A percentile compares a stretch with the other conserved stretches of the same genome.
Evolutionary conservation across 2,329 filamentous ascomycete species (phyloP).

Genomic region (Talaromyces sp.): DNA sequence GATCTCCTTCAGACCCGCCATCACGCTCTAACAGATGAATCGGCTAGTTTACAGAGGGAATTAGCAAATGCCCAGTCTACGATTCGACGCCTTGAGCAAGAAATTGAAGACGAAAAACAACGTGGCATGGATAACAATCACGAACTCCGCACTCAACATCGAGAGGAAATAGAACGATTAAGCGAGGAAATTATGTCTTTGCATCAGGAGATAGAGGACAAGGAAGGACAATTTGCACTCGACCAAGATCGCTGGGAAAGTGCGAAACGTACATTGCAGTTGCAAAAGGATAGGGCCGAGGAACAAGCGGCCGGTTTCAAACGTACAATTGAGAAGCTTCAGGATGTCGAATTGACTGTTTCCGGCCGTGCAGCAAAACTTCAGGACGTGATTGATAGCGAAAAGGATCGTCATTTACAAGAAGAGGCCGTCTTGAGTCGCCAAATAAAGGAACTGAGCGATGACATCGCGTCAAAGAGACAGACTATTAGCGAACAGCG

Average conservation of each 20-base stretch:
- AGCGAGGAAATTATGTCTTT: conserved; percentile 58
- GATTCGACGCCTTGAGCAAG: conserved; percentile 49
- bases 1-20: conserved; percentile 66
- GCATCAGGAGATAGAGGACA: conserved; percentile 64
- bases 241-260: conserved; percentile 71
- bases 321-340: conserved; percentile 66
- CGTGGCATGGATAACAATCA: conserved; percentile 60
- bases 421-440: conserved; percentile 67
- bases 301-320: conserved; percentile 66
- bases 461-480: conserved; percentile 66
- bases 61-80: conserved; percentile 47
- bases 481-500: conserved; percentile 63
- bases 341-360: conserved; percentile 64
- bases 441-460: conserved; percentile 72
- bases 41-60: conserved; percentile 63
- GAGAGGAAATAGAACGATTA: conserved; percentile 54
- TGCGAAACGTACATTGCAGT: conserved; percentile 61
- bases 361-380: conserved; percentile 66
- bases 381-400: conserved; percentile 66
- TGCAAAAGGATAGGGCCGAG: conserved; percentile 64
- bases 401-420: conserved; percentile 66
- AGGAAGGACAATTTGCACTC: conserved; percentile 66
- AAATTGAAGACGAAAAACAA: conserved; percentile 54
- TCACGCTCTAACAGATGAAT: conserved; percentile 64
- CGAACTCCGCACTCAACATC: conserved; percentile 55